Base-by-base conservation (phyloP, 352 stramenopile genomes). In the Phytophthora constricta region DNA sequence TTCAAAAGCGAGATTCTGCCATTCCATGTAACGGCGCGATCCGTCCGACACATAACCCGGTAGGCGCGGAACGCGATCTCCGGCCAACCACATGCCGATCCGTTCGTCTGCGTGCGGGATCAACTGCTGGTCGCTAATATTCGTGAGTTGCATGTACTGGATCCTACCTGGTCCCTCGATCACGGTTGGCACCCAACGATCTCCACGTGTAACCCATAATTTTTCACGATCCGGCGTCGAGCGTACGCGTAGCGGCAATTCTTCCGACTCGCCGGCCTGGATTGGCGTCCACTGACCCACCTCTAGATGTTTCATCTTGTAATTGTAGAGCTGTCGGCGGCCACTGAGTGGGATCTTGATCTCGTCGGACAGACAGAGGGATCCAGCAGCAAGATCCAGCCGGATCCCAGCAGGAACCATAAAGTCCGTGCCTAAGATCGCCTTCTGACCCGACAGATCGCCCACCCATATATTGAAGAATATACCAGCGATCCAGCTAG, bases 11-110 rank as follows among this genome's bases (percentile, higher is more conserved):
- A 71, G 31, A 5, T 62, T 61, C 14, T 65, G 42, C 49, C 56
- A 71, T 9, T 62, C 63, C 4, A 23, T 13, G 22, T 71, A 62
- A 5, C 54, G 50, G 2, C 49, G 46, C 3, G 54, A 70, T 45
- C 48, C 34, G 17, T 34, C 19, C 13, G 42, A 59, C 14, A 71
- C 56, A 19, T 37, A 66, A 4, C 54, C 46, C 19, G 28, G 46
- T 4, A 20, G 14, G 5, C 54, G 49, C 0, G 53, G 37, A 1
- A 70, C 47, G 2, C 39, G 19, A 16, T 70, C 55, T 31, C n/a
- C n/a, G n/a, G n/a, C n/a, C n/a, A n/a, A n/a, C n/a, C n/a, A n/a
- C n/a, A n/a, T n/a, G n/a, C n/a, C 14, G n/a, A n/a, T n/a, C n/a
- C n/a, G n/a, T n/a, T n/a, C n/a, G n/a, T n/a, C n/a, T n/a, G n/a